Percentiles rank a stretch among this genome's conserved stretches.
Evolutionary conservation across 257 asterid genomes (phyloP).

Genomic region (Rauvolfia tetraphylla): DNA sequence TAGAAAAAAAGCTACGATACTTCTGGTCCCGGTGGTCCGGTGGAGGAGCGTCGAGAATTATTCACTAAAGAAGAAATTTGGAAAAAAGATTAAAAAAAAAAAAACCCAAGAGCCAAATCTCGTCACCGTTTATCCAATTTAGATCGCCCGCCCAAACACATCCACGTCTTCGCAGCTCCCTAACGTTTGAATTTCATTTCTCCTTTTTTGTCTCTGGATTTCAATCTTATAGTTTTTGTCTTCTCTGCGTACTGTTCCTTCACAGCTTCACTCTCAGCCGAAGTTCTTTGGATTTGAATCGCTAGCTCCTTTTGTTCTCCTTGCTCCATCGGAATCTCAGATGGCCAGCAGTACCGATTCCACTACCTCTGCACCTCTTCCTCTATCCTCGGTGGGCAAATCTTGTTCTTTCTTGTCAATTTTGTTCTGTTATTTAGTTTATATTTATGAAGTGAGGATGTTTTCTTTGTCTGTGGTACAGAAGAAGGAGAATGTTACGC

Average conservation of each 20-base stretch:
- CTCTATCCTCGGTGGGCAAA: slow-evolving; percentile 35
- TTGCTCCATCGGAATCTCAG: neutral
- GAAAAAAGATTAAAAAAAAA: too few relatives aligned
- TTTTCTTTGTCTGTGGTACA: slow-evolving; percentile 19
- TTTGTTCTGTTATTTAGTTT: neutral
- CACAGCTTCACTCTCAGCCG: neutral
- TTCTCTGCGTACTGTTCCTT: slow-evolving; percentile 7
- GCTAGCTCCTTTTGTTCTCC: neutral
- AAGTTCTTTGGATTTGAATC: slow-evolving; percentile 4
- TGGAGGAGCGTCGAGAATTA: too few relatives aligned
- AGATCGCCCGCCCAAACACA: slow-evolving; percentile 46
- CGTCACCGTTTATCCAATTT: too few relatives aligned
- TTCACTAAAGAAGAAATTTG: too few relatives aligned
- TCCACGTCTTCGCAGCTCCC: slow-evolving; percentile 2
- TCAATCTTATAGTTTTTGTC: neutral
- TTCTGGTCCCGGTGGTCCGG: too few relatives aligned
- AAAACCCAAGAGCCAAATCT: too few relatives aligned
- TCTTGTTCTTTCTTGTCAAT: neutral
- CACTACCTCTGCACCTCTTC: slow-evolving; percentile 32
- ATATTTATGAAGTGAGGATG: neutral
- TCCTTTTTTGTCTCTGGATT: neutral
- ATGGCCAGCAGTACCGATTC: slow-evolving; percentile 55
- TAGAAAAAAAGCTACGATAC: too few relatives aligned
- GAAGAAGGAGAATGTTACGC: slow-evolving; percentile 58
- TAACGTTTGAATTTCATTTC: neutral